phyloP scores from a whole-genome alignment of 164 flowering plant genomes.

The Vitis amurensis region DNA sequence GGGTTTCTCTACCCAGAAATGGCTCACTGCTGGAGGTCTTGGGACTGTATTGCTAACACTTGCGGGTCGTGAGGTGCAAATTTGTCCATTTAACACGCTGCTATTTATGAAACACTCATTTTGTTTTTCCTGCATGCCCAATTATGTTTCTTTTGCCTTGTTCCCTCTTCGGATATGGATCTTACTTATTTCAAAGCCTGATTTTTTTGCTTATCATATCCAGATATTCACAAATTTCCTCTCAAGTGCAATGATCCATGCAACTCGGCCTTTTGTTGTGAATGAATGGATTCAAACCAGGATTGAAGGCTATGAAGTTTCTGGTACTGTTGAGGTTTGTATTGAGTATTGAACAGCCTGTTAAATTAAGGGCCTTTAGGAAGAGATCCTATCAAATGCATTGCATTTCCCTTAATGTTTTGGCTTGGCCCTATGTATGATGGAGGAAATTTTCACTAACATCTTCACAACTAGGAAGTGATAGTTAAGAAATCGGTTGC shows the following conservation, averaged over 20 bases:
- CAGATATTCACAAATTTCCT: slow-evolving; percentile 97
- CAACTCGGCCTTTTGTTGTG: slow-evolving; percentile 86
- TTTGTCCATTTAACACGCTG: not conserved
- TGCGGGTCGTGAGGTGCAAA: slow-evolving; percentile 93
- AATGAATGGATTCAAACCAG: slow-evolving; percentile 97
- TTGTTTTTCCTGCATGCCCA: too few relatives aligned
- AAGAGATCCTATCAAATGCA: too few relatives aligned
- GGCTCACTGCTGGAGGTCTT: slow-evolving; percentile 99
- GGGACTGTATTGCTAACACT: slow-evolving; percentile 97
- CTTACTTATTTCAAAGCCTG: slow-evolving; percentile 4
- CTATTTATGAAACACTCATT: not conserved
- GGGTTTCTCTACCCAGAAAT: slow-evolving; percentile 96
- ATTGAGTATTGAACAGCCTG: not conserved
- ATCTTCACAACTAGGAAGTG: too few relatives aligned
- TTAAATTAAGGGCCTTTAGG: too few relatives aligned
- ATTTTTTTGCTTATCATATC: slow-evolving; percentile 2
- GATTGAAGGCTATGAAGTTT: slow-evolving; percentile 96
- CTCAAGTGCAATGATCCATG: slow-evolving; percentile 94
- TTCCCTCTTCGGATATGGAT: not conserved
- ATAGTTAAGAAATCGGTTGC: too few relatives aligned
- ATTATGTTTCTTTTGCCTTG: too few relatives aligned
- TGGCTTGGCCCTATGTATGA: too few relatives aligned
- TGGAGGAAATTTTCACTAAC: too few relatives aligned
- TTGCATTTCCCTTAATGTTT: too few relatives aligned
- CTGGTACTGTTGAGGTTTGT: slow-evolving; percentile 98